Conservation (phyloP, 495 filamentous ascomycete species). For the Bathelium albidoporum region DNA sequence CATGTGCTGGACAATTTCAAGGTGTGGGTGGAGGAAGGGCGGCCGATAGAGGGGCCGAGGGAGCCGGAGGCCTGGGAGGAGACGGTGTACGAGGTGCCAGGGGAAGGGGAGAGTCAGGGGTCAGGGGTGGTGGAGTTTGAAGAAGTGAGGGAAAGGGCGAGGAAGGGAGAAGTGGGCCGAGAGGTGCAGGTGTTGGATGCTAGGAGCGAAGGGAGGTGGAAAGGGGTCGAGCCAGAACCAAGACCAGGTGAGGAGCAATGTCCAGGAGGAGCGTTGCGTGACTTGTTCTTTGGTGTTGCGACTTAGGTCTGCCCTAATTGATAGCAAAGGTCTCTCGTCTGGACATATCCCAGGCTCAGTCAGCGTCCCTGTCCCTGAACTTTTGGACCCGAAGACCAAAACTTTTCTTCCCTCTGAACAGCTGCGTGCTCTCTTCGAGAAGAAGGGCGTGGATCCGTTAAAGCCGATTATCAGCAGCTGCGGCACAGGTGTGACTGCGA, state of each 20-base stretch:
- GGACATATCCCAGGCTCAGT: conserved; percentile 88
- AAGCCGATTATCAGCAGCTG: conserved; percentile 83
- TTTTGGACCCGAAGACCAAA: conserved; percentile 76
- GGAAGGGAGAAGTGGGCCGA: conserved; percentile 68
- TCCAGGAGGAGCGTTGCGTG: neutral
- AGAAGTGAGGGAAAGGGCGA: conserved; percentile 64
- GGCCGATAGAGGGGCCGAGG: conserved; percentile 67
- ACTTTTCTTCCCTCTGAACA: conserved; percentile 62
- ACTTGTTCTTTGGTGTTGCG: neutral
- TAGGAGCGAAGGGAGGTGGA: conserved; percentile 65
- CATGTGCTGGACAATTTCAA: conserved; percentile 92
- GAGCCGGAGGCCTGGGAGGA: conserved; percentile 40
- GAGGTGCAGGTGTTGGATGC: conserved; percentile 87
- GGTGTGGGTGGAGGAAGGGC: conserved; percentile 72
- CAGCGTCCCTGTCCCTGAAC: conserved; percentile 65
- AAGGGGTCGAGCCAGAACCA: conserved; percentile 77
- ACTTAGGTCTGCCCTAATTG: neutral
- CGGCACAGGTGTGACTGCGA: conserved; percentile 93
- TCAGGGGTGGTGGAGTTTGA: conserved; percentile 60
- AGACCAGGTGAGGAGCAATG: conserved; percentile 41
- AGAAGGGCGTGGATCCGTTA: conserved; percentile 64
- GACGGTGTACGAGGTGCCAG: conserved; percentile 46
- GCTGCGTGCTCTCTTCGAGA: conserved; percentile 64
- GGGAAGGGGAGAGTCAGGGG: conserved; percentile 33
- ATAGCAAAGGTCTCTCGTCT: conserved; percentile 51